A percentile compares a stretch with the other conserved stretches of the same genome.
These are phyloP conservation scores for Podospora tetraspora DNA, from an alignment of 495 filamentous ascomycete genomes.

Conservation along the genomic window DNA sequence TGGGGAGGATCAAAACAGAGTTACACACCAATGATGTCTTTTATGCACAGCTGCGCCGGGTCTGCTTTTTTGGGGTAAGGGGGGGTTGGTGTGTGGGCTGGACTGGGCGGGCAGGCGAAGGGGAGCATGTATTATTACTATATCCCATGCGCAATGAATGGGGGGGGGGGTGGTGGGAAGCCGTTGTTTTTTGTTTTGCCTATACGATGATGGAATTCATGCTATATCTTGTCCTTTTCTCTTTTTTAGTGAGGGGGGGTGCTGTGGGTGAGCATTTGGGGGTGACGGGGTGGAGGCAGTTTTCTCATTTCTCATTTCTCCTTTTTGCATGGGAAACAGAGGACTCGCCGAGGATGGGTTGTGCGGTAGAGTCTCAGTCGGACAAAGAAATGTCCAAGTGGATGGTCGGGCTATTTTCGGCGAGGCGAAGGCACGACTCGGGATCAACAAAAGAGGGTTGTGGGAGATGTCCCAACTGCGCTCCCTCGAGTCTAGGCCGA, in stretches of 20 bases:
- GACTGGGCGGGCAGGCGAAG: background rate
- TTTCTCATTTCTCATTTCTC: background rate
- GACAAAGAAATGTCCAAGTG: background rate
- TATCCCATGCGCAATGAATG: constrained; percentile 4
- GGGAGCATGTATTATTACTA: constrained; percentile 7
- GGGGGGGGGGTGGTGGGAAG: background rate
- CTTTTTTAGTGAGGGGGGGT: background rate
- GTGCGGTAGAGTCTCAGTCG: background rate
- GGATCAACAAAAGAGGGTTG: background rate
- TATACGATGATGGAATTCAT: background rate
- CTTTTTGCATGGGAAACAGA: background rate
- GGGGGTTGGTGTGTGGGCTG: background rate
- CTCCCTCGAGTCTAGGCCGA: too few relatives aligned
- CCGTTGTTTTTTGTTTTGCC: background rate
- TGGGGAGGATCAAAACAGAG: background rate
- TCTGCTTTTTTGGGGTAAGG: background rate
- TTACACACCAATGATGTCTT: background rate
- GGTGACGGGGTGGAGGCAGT: too few relatives aligned
- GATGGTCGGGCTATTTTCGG: background rate
- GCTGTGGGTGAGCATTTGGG: too few relatives aligned
- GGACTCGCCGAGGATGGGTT: background rate
- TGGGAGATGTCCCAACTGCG: background rate
- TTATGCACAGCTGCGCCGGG: background rate
- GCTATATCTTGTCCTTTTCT: background rate
- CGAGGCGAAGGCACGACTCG: background rate